These are phyloP conservation scores for Clonostachys solani DNA, from an alignment of 2,329 filamentous ascomycete species.

Conservation along the genomic window DNA sequence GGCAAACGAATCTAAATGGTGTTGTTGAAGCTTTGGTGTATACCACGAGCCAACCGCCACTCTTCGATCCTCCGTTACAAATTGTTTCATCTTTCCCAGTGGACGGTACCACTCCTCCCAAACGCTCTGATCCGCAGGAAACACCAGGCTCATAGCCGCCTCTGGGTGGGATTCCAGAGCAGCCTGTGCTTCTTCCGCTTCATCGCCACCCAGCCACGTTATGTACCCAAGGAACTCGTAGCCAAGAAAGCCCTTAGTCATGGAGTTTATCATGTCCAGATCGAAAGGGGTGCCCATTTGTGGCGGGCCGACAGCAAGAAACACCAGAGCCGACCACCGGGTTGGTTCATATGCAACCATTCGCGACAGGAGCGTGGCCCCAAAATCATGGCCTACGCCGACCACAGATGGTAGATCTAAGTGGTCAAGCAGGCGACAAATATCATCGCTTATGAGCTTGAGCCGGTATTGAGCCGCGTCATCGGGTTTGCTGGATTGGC, in stretches of 20 bases:
- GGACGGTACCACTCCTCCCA: constrained; percentile 21
- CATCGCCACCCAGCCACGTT: constrained; percentile 13
- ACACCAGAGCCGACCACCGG: constrained; percentile 12
- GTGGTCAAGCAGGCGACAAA: constrained; percentile 23
- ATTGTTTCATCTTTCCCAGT: constrained; percentile 16
- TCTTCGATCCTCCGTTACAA: constrained; percentile 12
- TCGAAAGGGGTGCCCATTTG: constrained; percentile 18
- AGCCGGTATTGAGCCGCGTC: constrained; percentile 20
- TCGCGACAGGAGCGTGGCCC: constrained; percentile 21
- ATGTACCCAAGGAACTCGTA: constrained; percentile 24
- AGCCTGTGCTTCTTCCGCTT: constrained; percentile 5
- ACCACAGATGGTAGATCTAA: constrained; percentile 25
- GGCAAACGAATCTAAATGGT: constrained; percentile 14
- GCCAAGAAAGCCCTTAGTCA: constrained; percentile 19
- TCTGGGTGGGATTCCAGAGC: constrained; percentile 14
- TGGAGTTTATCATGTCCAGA: constrained; percentile 19
- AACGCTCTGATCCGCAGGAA: constrained; percentile 11
- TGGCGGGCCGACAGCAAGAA: constrained; percentile 22
- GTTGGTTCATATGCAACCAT: constrained; percentile 16
- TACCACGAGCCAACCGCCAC: constrained; percentile 18
- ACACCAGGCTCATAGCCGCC: constrained; percentile 19
- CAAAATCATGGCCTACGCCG: constrained; percentile 34
- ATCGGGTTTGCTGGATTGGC: constrained; percentile 21
- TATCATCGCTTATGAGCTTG: constrained; percentile 21
- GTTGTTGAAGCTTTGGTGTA: constrained; percentile 8